Evolutionary conservation across 2,329 filamentous ascomycete species (phyloP), one percentile per base, ranked within the genome.

Genomic region (Stachybotrys chlorohalonatus): DNA sequence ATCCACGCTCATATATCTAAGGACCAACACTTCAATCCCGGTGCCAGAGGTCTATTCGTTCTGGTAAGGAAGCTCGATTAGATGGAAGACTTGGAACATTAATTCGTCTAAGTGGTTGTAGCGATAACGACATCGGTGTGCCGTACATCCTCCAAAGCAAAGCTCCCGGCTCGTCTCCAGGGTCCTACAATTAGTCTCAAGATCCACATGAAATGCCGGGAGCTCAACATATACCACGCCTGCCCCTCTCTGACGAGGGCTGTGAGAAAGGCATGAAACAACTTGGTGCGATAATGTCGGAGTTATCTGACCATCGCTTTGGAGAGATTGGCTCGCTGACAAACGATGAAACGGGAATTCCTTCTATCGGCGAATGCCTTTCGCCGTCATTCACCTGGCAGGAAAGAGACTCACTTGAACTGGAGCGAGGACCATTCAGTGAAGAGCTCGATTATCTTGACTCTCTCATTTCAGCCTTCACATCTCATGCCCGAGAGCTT

Each of bases 391-490:
- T 64, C 31, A 32, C 57, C 15, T 64, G 59, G 62, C 54, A 63
- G 53, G 31, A 53, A 11, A 62, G 63, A 46, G 63, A 65, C 46
- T 52, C 54, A 45, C 55, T 64, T 42, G 57, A 60, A 48, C 50
- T 67, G 47, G 52, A 63, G 24, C 61, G 63, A 39, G 66, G 64
- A 11, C 66, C 64, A 17, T 68, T 65, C 54, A 9, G 48, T 1
- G 8, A 60, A 51, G 64, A 65, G 39, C 31, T 52, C 31, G 53
- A 62, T 4, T 67, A 67, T 52, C 59, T 66, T 1, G 42, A 58
- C 47, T 59, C 65, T 42, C 58, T 66, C 5, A 52, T 63, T 9
- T 62, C 60, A 32, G 60, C 59, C 1, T 60, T 65, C 52, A 58
- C 51, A 39, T 48, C 42, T 17, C 62, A 67, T 55, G 59, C 53